Evolutionary conservation across 164 flowering plant species (phyloP).

Genomic region (Vitis amurensis): DNA sequence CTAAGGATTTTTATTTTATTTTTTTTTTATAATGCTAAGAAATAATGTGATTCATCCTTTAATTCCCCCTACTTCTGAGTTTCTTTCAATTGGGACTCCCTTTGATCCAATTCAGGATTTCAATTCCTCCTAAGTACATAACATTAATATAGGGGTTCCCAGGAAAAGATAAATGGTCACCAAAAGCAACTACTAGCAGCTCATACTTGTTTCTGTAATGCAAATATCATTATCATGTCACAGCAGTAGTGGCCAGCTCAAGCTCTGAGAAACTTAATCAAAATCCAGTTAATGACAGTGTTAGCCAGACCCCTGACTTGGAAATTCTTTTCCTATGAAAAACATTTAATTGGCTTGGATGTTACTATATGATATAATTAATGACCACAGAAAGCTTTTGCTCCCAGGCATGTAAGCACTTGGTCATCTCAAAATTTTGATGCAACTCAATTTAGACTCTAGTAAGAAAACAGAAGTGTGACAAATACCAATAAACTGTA

Average conservation of each 20-base stretch:
- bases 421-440: neutral
- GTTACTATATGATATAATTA: neutral
- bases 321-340: neutral
- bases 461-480: neutral
- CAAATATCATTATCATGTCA: no score
- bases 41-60: neutral
- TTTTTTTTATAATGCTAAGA: neutral
- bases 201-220: no score
- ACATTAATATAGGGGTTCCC: no score
- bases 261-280: neutral
- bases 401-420: neutral
- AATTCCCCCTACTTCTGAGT: neutral
- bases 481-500: neutral
- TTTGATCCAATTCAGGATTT: no score
- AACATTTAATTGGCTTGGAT: neutral
- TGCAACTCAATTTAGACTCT: neutral
- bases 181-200: no score
- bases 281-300: neutral
- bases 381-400: neutral
- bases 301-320: neutral
- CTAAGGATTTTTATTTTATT: no score
- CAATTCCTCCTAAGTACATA: no score
- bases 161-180: no score
- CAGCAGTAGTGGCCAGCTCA: neutral
- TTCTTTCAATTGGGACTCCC: no score